phyloP scores from a whole-genome alignment of 805 yeast genomes.

The Metschnikowia cubensis region DNA sequence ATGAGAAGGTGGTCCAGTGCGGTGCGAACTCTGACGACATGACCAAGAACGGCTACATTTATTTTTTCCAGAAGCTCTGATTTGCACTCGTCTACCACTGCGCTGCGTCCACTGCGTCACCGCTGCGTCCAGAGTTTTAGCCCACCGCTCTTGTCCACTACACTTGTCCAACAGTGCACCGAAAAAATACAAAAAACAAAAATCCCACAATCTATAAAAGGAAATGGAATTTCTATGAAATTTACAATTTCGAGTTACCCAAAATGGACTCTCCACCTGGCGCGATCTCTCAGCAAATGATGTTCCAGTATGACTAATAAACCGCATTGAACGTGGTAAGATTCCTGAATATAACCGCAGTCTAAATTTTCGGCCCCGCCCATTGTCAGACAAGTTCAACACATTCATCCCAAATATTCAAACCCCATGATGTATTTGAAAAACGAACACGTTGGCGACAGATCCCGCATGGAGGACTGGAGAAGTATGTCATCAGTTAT shows the following conservation, averaged over 20 bases:
- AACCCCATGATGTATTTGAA: constrained; percentile 65
- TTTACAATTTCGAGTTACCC: too few relatives aligned
- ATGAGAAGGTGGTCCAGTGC: constrained; percentile 75
- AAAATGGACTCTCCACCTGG: not conserved
- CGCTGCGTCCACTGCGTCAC: too few relatives aligned
- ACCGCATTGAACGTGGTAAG: not conserved
- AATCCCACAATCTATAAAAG: too few relatives aligned
- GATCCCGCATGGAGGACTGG: constrained; percentile 58
- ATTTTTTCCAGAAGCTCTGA: constrained; percentile 30
- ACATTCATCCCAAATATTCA: constrained; percentile 1
- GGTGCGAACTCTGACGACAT: constrained; percentile 43
- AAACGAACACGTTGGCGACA: constrained; percentile 81
- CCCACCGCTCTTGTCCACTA: too few relatives aligned
- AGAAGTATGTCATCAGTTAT: constrained; percentile 36
- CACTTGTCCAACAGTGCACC: too few relatives aligned
- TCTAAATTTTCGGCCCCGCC: constrained; percentile 1
- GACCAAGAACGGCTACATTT: constrained; percentile 46
- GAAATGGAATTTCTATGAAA: too few relatives aligned
- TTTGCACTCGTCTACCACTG: not conserved
- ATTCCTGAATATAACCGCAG: constrained; percentile 1
- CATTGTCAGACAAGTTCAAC: not conserved
- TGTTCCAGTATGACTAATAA: constrained; percentile 1
- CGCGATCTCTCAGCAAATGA: not conserved
- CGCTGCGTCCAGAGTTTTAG: too few relatives aligned
- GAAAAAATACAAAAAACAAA: too few relatives aligned